Evolutionary conservation across 2,329 filamentous ascomycete species (phyloP), one percentile per base, ranked within the genome.

Genomic region (Fusarium avenaceum): DNA sequence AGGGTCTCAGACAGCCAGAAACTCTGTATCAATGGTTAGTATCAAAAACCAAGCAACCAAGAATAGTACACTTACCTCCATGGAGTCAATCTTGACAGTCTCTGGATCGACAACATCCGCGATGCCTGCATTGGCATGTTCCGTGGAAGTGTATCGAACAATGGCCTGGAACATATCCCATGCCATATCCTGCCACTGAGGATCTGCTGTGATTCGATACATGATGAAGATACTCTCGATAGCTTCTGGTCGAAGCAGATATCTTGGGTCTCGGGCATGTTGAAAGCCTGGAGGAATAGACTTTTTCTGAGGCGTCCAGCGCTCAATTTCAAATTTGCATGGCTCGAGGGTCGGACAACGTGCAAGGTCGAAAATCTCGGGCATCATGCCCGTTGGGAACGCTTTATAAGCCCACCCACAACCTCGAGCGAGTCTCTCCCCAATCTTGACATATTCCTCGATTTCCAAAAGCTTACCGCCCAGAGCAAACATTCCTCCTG

Each of bases 1-100:
- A 93, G 78, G 17, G 90, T 93, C 80, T 93, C 90, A 0, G 88
- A 87, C 72, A 90, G 80, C 89, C 90, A 93, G 72, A 92, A 92
- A 63, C 86, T 90, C 81, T 92, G 85, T 8, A 8, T 7, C 1
- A 2, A 2, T 8, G 58, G 14, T 56, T 17, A 64, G 63, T 26
- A 14, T 32, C 22, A 22, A 4, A 6, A 22, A 32, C 8, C 11
- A 10, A 32, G 14, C 5, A 6, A 14, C 7, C 6, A 7, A 4
- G 68, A n/a, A 8, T 6, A 6, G 63, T 50, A 46, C 9, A 78
- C 79, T 74, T 83, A 52, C 57, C 79, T 92, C 88, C 87, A 90
- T 90, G 6, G 84, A 85, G 69, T 92, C 89, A 28, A 80, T 76
- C 66, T 82, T 79, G 19, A 79, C 66, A 1, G 79, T 77, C 14